phyloP scores from a whole-genome alignment of 1,139 yeast genomes.

The Debaryomycetaceae sp. region DNA sequence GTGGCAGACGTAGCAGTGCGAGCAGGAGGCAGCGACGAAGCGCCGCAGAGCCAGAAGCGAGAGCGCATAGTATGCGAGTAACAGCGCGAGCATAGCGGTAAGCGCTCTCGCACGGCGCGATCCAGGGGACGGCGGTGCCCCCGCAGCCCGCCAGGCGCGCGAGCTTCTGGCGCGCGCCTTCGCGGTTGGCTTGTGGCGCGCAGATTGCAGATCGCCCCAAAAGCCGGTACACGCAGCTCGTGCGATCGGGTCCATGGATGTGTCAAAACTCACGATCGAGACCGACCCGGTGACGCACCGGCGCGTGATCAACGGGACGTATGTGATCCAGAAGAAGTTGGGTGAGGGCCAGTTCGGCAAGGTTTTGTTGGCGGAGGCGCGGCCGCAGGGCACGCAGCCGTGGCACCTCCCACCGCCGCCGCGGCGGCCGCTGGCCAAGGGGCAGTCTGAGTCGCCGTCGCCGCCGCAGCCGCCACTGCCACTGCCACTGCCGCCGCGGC shows the following conservation, averaged over 20 bases:
- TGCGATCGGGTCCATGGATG: conserved; percentile 17
- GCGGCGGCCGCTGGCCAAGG: conserved; percentile 3
- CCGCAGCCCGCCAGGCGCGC: too few species aligned
- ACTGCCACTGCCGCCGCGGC: neutral
- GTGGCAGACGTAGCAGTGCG: conserved; percentile 1
- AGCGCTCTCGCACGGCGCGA: neutral
- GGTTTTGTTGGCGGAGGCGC: conserved; percentile 6
- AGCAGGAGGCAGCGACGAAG: neutral
- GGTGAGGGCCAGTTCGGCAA: conserved; percentile 43
- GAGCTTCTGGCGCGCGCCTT: too few species aligned
- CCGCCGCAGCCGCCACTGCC: conserved; percentile 2
- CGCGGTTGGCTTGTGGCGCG: too few species aligned
- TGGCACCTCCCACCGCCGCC: too few species aligned
- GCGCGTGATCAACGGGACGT: conserved; percentile 33
- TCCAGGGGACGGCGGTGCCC: neutral
- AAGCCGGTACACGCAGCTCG: neutral
- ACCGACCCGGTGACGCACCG: conserved; percentile 26
- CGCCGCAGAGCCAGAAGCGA: neutral
- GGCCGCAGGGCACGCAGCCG: neutral
- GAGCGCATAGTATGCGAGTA: neutral
- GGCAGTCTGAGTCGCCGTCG: conserved; percentile 2
- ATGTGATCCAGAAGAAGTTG: conserved; percentile 32
- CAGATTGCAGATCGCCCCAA: too few species aligned
- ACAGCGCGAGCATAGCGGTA: neutral
- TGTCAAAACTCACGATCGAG: conserved; percentile 24